Evolutionary conservation across 1,284 basidiomycete genomes (phyloP).

Genomic region (Papiliotrema flavescens): DNA sequence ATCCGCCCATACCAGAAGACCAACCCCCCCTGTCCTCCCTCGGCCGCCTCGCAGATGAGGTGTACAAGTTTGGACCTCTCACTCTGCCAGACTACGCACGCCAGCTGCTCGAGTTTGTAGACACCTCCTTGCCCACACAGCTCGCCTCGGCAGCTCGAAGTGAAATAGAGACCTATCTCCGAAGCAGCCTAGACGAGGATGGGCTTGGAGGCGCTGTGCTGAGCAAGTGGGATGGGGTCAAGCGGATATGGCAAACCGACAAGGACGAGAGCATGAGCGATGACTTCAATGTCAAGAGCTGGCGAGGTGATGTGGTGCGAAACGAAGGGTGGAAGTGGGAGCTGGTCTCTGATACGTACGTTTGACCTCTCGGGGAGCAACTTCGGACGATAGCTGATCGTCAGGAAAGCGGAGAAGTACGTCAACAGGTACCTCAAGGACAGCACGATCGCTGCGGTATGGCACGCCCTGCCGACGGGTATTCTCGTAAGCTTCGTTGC

Average conservation of each 20-base stretch:
- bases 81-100: slow-evolving; percentile 14
- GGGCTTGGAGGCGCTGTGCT: slow-evolving; percentile 1
- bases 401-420: slow-evolving; percentile 32
- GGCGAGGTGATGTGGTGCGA: slow-evolving; percentile 28
- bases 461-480: slow-evolving; percentile 40
- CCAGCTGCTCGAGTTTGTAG: slow-evolving; percentile 26
- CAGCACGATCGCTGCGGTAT: slow-evolving; percentile 30
- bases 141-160: slow-evolving; percentile 7
- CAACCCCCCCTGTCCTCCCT: slow-evolving; percentile 21
- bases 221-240: slow-evolving; percentile 22
- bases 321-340: slow-evolving; percentile 42
- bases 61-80: slow-evolving; percentile 29
- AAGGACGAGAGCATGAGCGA: slow-evolving; percentile 21
- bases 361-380: background rate
- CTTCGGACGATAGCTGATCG: background rate
- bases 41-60: slow-evolving; percentile 33
- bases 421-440: slow-evolving; percentile 19
- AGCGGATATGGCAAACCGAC: slow-evolving; percentile 47
- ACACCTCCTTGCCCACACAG: slow-evolving; percentile 17
- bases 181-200: background rate
- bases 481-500: slow-evolving; percentile 47
- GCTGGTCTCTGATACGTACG: slow-evolving; percentile 37
- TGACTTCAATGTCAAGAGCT: slow-evolving; percentile 22
- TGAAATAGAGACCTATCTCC: slow-evolving; percentile 11
- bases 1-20: slow-evolving; percentile 11